Conservation (phyloP, 306 rosid species). For the Quercus alba region DNA sequence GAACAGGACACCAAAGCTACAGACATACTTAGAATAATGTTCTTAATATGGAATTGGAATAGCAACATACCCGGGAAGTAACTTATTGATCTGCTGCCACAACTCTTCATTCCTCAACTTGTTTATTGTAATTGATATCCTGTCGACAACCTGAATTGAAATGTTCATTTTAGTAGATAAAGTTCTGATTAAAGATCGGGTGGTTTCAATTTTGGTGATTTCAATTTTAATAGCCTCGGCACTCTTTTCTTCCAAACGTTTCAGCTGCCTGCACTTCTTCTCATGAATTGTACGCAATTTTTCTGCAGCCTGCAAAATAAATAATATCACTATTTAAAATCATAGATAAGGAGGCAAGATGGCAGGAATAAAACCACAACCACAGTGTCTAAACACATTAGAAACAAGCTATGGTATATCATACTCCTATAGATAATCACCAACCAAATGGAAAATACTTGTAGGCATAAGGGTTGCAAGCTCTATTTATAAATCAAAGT, state of each 20-base stretch:
- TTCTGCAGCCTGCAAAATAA: conserved; percentile 60
- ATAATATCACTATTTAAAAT: background rate
- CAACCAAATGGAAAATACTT: background rate
- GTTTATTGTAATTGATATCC: conserved; percentile 57
- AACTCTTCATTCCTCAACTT: conserved; percentile 77
- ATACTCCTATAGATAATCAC: background rate
- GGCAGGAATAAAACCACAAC: background rate
- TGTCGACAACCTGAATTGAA: conserved; percentile 79
- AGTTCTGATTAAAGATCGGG: conserved; percentile 30
- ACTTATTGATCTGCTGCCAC: conserved; percentile 57
- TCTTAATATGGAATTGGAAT: background rate
- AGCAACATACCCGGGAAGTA: conserved; percentile 60
- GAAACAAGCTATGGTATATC: background rate
- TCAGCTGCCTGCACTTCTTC: conserved; percentile 65
- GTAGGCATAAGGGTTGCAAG: background rate
- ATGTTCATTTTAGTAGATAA: conserved; percentile 61
- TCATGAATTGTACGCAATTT: conserved; percentile 58
- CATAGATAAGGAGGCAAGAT: background rate
- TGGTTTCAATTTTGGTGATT: conserved; percentile 38
- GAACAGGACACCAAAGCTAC: background rate
- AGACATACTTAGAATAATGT: background rate
- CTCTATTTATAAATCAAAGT: background rate
- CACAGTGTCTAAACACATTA: background rate
- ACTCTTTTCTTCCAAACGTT: conserved; percentile 33
- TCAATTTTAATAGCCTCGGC: conserved; percentile 39